Evolutionary conservation across 2,329 filamentous ascomycete species (phyloP).

Genomic region (Byssoonygena ceratinophila): DNA sequence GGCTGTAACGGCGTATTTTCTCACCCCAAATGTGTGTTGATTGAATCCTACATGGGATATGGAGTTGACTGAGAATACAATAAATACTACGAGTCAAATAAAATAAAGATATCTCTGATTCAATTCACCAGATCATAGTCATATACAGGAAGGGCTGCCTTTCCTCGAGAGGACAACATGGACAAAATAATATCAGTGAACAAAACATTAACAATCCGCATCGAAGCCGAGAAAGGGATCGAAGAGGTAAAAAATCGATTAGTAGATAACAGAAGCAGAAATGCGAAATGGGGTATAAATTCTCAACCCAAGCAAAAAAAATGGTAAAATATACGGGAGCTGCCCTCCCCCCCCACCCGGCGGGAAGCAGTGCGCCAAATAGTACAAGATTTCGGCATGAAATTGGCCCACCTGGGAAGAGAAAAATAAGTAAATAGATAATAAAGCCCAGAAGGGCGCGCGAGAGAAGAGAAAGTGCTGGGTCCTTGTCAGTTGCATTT

Average conservation of each 20-base stretch:
- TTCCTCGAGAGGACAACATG: neutral
- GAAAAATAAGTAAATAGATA: neutral
- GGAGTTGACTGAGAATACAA: no score
- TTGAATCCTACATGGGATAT: no score
- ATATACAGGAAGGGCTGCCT: neutral
- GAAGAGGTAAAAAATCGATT: neutral
- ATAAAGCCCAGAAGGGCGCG: neutral
- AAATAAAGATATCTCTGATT: neutral
- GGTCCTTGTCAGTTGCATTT: neutral
- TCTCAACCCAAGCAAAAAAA: neutral
- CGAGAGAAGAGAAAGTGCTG: neutral
- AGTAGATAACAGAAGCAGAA: neutral
- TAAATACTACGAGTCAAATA: neutral
- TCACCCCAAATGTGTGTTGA: no score
- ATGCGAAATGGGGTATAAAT: conserved; percentile 10
- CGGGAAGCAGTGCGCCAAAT: neutral
- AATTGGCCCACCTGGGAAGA: neutral
- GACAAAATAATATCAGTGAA: neutral
- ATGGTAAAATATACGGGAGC: neutral
- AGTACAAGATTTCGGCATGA: neutral
- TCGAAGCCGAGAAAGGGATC: neutral
- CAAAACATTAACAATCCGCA: neutral
- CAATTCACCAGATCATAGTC: neutral
- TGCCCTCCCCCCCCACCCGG: neutral
- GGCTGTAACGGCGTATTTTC: no score